phyloP scores from a whole-genome alignment of 1,284 basidiomycete genomes.

The Tremellales sp. region DNA sequence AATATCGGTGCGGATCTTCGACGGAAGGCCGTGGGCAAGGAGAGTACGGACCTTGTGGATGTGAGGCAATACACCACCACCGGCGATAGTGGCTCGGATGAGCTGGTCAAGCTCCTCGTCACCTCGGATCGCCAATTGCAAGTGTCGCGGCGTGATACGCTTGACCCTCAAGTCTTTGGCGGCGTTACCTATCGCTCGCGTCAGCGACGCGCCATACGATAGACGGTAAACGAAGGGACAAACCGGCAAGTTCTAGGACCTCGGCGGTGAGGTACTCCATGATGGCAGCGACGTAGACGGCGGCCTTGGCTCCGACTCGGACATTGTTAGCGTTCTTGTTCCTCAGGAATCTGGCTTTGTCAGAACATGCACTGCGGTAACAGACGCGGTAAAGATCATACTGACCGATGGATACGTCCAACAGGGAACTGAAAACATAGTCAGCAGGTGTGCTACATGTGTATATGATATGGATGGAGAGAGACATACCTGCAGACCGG shows the following conservation, averaged over 20 bases:
- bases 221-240: slow-evolving; percentile 6
- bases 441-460: slow-evolving; percentile 9
- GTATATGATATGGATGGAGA: slow-evolving; percentile 3
- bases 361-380: background rate
- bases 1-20: background rate
- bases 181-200: slow-evolving; percentile 86
- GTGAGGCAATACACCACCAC: slow-evolving; percentile 90
- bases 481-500: slow-evolving; percentile 70
- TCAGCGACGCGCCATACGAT: slow-evolving; percentile 1
- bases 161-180: slow-evolving; percentile 94
- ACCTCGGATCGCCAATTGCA: slow-evolving; percentile 71
- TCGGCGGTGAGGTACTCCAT: slow-evolving; percentile 51
- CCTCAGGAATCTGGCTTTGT: slow-evolving; percentile 73
- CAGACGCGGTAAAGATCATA: slow-evolving; percentile 1
- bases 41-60: slow-evolving; percentile 70
- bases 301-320: slow-evolving; percentile 49
- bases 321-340: slow-evolving; percentile 89
- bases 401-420: slow-evolving; percentile 45
- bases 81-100: slow-evolving; percentile 57
- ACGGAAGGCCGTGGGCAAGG: background rate
- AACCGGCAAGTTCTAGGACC: slow-evolving; percentile 51
- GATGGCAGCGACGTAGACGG: slow-evolving; percentile 50
- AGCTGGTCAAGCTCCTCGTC: slow-evolving; percentile 65
- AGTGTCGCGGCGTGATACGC: slow-evolving; percentile 86
- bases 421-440: slow-evolving; percentile 41